Base-by-base conservation (phyloP, 768 basidiomycete genomes). In the Lactarius pseudohatsudake region DNA sequence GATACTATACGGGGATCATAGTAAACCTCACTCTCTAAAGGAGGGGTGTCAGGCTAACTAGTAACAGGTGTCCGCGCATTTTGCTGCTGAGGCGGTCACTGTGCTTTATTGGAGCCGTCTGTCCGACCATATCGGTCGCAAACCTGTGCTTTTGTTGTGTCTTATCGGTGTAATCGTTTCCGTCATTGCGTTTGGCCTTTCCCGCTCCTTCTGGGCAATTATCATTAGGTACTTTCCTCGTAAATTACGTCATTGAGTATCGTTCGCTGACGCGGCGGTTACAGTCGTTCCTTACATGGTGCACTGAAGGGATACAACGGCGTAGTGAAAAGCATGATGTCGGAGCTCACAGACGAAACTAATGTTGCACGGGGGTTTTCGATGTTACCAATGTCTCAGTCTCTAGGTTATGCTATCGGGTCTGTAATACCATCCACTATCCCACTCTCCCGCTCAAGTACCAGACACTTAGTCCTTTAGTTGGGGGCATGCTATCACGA, bases 401-500 rank as follows among this genome's bases (percentile, higher is more conserved):
- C 54, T 11, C 26, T 61, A 22, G 41, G 26, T 26, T 30, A 38
- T 38, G 36, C 36, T 38, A 38, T 38, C 11, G 36, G 36, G 36
- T 38, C 10, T 38, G 36, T 38, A 38, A 11, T 38, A 0, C 36
- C 11, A 38, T 0, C 36, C 36, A 38, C 36, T 38, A 4, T 11
- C 22, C n/a, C 26, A 7, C 26, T 26, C 11, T 8, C 22, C 6
- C 13, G 4, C 47, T 53, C 0, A 53, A 53, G 16, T 41, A 38
- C 36, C 11, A 13, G 36, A 38, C 36, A 13, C 36, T 11, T 38
- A 61, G 60, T n/a, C 68, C 72, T 6, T 57, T 72, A 16, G 22
- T 71, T 7, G 72, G 72, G 2, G 72, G 72, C 13, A 43, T 61
- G 57, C 36, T 73, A 50, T 72, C 72, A n/a, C 69, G 67, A 30